Conservation (phyloP, 2,329 filamentous ascomycete genomes). For the Pseudopithomyces maydicus region DNA sequence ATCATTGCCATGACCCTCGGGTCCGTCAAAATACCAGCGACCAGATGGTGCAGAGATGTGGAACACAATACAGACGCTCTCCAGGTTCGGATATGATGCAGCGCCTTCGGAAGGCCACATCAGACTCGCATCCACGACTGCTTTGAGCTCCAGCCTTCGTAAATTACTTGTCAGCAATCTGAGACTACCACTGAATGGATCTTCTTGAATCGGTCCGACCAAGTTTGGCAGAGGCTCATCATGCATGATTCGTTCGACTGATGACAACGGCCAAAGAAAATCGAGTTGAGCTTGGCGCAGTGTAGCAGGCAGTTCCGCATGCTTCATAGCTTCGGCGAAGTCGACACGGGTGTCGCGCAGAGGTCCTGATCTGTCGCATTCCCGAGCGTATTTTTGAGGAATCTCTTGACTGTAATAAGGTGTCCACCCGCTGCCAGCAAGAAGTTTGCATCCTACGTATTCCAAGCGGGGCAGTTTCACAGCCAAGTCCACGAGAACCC, state of each 20-base stretch:
- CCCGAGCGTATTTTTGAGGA: constrained; percentile 9
- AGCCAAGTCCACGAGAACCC: constrained; percentile 10
- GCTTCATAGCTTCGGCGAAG: constrained; percentile 20
- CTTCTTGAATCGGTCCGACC: not conserved
- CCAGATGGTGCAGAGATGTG: constrained; percentile 9
- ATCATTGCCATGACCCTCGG: not conserved
- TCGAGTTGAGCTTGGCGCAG: constrained; percentile 16
- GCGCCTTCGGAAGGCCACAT: not conserved
- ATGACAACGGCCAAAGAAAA: constrained; percentile 3
- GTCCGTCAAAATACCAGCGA: constrained; percentile 12
- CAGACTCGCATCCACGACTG: not conserved
- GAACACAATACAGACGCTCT: constrained; percentile 4
- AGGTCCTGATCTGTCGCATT: constrained; percentile 20
- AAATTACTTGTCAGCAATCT: constrained; percentile 1
- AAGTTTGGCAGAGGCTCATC: not conserved
- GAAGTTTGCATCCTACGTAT: constrained; percentile 6
- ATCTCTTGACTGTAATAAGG: not conserved
- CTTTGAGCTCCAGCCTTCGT: constrained; percentile 3
- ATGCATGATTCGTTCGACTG: constrained; percentile 4
- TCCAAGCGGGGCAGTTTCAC: constrained; percentile 9
- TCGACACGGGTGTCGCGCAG: constrained; percentile 26
- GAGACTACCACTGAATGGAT: constrained; percentile 7
- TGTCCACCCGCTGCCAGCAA: constrained; percentile 6
- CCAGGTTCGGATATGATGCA: constrained; percentile 7
- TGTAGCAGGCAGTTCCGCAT: constrained; percentile 11